phyloP scores from a whole-genome alignment of 441 rosid genomes.

The Syzygium malaccense region DNA sequence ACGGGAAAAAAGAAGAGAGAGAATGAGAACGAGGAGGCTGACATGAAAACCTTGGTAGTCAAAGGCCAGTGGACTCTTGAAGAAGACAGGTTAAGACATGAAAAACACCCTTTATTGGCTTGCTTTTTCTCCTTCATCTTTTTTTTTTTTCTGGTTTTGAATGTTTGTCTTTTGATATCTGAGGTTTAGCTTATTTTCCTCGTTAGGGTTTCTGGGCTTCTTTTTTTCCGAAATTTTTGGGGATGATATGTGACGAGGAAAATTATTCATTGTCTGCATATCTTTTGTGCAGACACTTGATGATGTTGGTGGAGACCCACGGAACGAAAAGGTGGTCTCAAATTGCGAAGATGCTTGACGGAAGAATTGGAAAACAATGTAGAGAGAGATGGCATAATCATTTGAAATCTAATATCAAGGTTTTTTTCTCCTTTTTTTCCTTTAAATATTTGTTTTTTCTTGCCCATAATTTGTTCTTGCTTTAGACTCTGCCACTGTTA shows the following conservation, averaged over 20 bases:
- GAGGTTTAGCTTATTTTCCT: neutral
- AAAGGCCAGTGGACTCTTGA: constrained; percentile 74
- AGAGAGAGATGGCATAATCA: neutral
- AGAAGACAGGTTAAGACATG: constrained; percentile 44
- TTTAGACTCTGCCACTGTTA: no score
- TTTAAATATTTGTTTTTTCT: neutral
- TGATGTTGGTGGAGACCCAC: no score
- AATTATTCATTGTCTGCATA: neutral
- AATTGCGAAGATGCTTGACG: no score
- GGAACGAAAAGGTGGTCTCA: no score
- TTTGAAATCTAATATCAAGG: neutral
- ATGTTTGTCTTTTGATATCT: neutral
- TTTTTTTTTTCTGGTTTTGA: neutral
- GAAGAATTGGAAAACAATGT: no score
- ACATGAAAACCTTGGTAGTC: constrained; percentile 22
- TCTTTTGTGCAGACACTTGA: neutral
- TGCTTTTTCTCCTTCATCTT: neutral
- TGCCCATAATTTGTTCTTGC: no score
- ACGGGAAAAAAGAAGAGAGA: constrained; percentile 5
- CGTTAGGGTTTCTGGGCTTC: neutral
- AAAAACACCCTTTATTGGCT: neutral
- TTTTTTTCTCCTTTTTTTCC: neutral
- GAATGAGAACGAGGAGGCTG: constrained; percentile 10
- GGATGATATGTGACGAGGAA: neutral
- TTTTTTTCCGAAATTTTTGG: neutral